These are phyloP conservation scores for Stachybotrys chlorohalonatus DNA, from an alignment of 2,329 filamentous ascomycete species.

Conservation along the genomic window DNA sequence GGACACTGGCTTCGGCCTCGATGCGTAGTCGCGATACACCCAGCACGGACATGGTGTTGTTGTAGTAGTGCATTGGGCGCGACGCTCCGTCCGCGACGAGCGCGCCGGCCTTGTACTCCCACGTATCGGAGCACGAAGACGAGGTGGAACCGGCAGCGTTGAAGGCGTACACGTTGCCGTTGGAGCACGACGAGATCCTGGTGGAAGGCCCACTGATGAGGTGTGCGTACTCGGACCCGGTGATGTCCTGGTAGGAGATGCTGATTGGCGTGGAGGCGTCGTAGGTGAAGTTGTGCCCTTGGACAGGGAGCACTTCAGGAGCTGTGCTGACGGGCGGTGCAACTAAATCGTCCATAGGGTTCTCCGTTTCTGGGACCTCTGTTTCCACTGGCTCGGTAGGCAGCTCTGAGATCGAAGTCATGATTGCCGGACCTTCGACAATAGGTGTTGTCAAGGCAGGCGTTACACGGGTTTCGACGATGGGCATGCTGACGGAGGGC, in stretches of 20 bases:
- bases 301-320: no score
- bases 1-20: constrained; percentile 8
- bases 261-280: neutral
- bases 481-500: no score
- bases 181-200: constrained; percentile 19
- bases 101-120: constrained; percentile 9
- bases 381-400: no score
- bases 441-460: neutral
- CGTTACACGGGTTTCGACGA: no score
- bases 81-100: constrained; percentile 12
- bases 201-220: constrained; percentile 9
- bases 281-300: neutral
- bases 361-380: no score
- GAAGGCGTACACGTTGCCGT: constrained; percentile 24
- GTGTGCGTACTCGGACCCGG: constrained; percentile 10
- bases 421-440: neutral
- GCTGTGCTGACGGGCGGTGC: no score
- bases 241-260: constrained; percentile 8
- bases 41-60: constrained; percentile 17
- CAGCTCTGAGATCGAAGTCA: neutral
- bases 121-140: constrained; percentile 12
- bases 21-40: constrained; percentile 21
- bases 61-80: constrained; percentile 23
- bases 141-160: constrained; percentile 8
- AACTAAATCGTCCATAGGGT: no score